Evolutionary conservation across 805 yeast species (phyloP).

Genomic region (Candida patagonica): DNA sequence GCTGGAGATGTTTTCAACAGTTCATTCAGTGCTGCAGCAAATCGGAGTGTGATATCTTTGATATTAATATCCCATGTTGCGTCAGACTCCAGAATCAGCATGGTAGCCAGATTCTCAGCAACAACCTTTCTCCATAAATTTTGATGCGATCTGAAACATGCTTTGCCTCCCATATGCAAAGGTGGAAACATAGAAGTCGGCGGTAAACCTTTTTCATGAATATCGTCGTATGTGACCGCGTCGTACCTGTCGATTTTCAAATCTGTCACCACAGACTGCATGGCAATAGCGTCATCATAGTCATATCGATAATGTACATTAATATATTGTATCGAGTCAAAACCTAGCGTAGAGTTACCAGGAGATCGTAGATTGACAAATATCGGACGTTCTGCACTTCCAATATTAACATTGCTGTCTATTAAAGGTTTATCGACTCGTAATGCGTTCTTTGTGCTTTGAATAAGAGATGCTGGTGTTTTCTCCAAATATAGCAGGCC

Average conservation of each 20-base stretch:
- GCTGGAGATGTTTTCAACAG: constrained; percentile 1
- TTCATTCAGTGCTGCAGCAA: constrained; percentile 8
- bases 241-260: background rate
- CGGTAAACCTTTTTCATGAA: constrained; percentile 6
- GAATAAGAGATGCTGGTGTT: no score
- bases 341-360: constrained; percentile 11
- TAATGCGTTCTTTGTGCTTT: no score
- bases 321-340: constrained; percentile 7
- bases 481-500: no score
- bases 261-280: constrained; percentile 7
- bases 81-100: constrained; percentile 12
- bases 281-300: constrained; percentile 8
- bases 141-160: constrained; percentile 11
- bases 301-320: constrained; percentile 10
- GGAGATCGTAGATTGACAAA: constrained; percentile 1
- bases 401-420: background rate
- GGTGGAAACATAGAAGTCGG: constrained; percentile 4
- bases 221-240: constrained; percentile 5
- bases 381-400: background rate
- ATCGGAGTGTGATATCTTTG: background rate
- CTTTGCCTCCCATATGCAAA: background rate
- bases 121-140: constrained; percentile 12
- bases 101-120: constrained; percentile 3
- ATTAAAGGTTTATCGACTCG: no score
- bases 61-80: constrained; percentile 12